Evolutionary conservation across 768 basidiomycete species (phyloP).

Genomic region (Auriculariales sp.): DNA sequence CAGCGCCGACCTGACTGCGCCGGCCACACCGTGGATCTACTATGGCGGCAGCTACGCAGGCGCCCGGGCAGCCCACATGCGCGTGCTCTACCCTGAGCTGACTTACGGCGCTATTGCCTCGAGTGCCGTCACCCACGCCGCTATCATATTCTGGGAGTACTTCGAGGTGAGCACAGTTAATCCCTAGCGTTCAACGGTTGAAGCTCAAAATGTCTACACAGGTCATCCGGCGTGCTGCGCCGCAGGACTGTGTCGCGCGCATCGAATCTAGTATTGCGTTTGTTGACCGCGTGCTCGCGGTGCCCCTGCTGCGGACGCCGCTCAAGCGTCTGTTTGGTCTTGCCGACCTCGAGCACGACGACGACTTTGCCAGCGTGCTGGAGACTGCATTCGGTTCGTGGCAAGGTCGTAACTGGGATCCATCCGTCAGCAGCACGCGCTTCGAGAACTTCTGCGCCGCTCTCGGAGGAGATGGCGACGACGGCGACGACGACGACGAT

Average conservation of each 20-base stretch:
- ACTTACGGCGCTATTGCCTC: slow-evolving; percentile 83
- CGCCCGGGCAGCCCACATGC: slow-evolving; percentile 86
- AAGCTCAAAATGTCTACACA: too few species aligned
- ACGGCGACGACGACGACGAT: slow-evolving; percentile 57
- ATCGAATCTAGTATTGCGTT: slow-evolving; percentile 40
- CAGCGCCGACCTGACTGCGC: slow-evolving; percentile 53
- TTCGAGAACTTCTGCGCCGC: slow-evolving; percentile 60
- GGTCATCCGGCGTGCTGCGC: slow-evolving; percentile 55
- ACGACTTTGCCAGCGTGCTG: slow-evolving; percentile 63
- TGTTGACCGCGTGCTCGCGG: slow-evolving; percentile 47
- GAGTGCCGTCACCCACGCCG: slow-evolving; percentile 81
- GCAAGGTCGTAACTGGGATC: slow-evolving; percentile 66
- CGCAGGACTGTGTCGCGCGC: slow-evolving; percentile 43
- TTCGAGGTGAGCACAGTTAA: too few species aligned
- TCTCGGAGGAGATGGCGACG: slow-evolving; percentile 18
- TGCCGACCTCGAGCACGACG: slow-evolving; percentile 46
- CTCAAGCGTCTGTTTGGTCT: slow-evolving; percentile 74
- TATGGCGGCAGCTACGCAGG: slow-evolving; percentile 93
- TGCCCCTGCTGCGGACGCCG: slow-evolving; percentile 27
- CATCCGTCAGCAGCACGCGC: slow-evolving; percentile 38
- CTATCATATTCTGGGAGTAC: slow-evolving; percentile 74
- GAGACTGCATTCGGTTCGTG: slow-evolving; percentile 30
- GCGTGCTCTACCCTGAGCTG: slow-evolving; percentile 72
- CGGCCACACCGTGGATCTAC: slow-evolving; percentile 76
- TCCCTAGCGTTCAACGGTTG: too few species aligned